A percentile compares a stretch with the other conserved stretches of the same genome.
Evolutionary conservation across 2,329 filamentous ascomycete species (phyloP).

Genomic region (Gremmenia infestans): DNA sequence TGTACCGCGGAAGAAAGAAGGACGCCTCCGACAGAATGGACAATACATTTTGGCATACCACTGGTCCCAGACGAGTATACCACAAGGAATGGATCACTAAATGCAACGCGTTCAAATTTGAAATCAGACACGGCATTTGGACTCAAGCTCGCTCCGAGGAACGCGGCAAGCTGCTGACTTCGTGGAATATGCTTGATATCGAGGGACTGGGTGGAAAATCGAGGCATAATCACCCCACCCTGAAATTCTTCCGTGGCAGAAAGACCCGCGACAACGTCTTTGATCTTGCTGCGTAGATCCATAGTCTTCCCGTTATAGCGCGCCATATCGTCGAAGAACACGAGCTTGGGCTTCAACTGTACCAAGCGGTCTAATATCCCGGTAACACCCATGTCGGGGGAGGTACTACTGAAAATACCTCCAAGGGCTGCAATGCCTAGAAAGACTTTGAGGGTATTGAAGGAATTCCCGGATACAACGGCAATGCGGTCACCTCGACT

Average conservation of each 20-base stretch:
- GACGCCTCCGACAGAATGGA: conserved; percentile 66
- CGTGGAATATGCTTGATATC: conserved; percentile 51
- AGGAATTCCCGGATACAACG: conserved; percentile 67
- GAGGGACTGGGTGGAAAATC: conserved; percentile 53
- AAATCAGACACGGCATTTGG: conserved; percentile 2
- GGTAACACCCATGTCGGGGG: conserved; percentile 78
- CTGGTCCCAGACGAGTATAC: conserved; percentile 79
- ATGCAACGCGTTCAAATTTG: conserved; percentile 25
- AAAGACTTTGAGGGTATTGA: conserved; percentile 69
- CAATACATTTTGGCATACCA: conserved; percentile 78
- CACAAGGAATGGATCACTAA: conserved; percentile 68
- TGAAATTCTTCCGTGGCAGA: conserved; percentile 54
- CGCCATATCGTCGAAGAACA: conserved; percentile 80
- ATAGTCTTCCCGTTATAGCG: conserved; percentile 74
- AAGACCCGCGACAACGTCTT: conserved; percentile 60
- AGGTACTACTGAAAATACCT: conserved; percentile 68
- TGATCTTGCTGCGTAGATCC: conserved; percentile 69
- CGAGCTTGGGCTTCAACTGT: conserved; percentile 70
- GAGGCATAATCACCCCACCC: conserved; percentile 59
- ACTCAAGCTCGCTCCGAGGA: conserved; percentile 33
- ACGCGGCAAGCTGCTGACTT: conserved; percentile 33
- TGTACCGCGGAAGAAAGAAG: conserved; percentile 60
- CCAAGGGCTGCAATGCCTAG: conserved; percentile 67
- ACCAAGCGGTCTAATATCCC: conserved; percentile 69
- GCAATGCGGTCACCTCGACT: conserved; percentile 69